Conservation (phyloP, 106 monocot genomes). For the Iris macrosiphon region DNA sequence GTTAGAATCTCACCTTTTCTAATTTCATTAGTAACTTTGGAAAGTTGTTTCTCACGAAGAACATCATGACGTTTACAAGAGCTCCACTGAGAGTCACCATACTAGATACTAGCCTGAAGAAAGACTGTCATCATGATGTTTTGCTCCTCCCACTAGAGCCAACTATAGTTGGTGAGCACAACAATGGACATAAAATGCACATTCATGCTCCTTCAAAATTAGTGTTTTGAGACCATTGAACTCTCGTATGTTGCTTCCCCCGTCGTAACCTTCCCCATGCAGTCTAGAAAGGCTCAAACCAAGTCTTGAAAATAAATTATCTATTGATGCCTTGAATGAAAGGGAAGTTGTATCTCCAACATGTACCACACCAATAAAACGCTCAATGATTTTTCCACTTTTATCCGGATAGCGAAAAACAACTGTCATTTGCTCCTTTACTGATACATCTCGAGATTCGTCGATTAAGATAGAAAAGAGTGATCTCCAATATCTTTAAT, state of each 20-base stretch:
- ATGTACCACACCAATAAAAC: no score
- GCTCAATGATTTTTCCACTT: no score
- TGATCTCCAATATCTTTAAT: background rate
- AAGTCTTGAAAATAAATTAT: no score
- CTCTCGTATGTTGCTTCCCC: slow-evolving; percentile 3
- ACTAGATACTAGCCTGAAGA: background rate
- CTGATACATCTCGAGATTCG: slow-evolving; percentile 2
- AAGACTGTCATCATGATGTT: background rate
- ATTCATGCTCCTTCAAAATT: slow-evolving; percentile 9
- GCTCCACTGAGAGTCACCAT: no score
- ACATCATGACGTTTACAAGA: background rate
- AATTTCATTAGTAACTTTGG: background rate
- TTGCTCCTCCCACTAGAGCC: background rate
- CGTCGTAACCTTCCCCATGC: slow-evolving; percentile 6
- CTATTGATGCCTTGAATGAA: background rate
- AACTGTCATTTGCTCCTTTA: background rate
- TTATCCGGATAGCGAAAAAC: background rate
- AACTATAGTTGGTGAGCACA: no score
- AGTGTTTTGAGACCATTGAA: background rate
- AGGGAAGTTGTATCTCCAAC: background rate
- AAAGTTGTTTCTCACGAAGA: no score
- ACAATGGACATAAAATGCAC: no score
- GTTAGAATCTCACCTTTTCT: background rate
- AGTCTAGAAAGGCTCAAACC: no score
- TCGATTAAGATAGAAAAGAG: background rate